Evolutionary conservation across 2,329 filamentous ascomycete genomes (phyloP), one percentile per base, ranked within the genome.

Genomic region (Leptosphaerulina australis): DNA sequence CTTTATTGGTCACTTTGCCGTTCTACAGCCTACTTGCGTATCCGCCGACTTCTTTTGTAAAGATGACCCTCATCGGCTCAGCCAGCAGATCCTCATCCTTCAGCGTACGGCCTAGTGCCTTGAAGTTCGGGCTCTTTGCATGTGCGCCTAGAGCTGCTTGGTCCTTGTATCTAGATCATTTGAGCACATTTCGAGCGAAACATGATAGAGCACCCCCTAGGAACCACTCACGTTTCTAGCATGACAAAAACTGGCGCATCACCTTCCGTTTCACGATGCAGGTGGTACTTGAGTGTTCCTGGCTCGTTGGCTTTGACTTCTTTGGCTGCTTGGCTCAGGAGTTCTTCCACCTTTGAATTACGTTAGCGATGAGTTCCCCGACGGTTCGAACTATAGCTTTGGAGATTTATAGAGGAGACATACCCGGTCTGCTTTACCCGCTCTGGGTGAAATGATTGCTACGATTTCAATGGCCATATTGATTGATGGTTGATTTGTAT

Each of bases 251-350:
- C 49, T 0, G 68, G 64, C 14, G 54, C 45, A 33, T 68, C 62
- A 11, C 64, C 63, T 14, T 67, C 62, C 5, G 51, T 57, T 31
- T 71, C 63, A 26, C 62, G 65, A 15, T 68, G 62, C 11, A 73
- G 35, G 31, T 69, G 66, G 40, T 71, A 73, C 6, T 59, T 59
- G n/a, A 70, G 55, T 2, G 64, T 66, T 3, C 66, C 68, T 1
- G 69, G 69, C 48, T 73, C 70, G 2, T 68, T 68, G 3, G 58
- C 62, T 36, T 70, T 60, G 10, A 70, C 69, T 12, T 50, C 40
- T 35, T 56, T 48, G 1, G 66, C 64, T 2, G 65, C 58, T 2
- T 39, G 44, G 4, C 33, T 35, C 18, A 73, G 63, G 1, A 71
- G 57, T 25, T 70, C 61, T 45, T 70, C 60, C 10, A 73, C 58